Percentiles rank a stretch among this genome's conserved stretches.
These are phyloP conservation scores for Melaleuca quinquenervia DNA, from an alignment of 345 rosid species.

Conservation along the genomic window DNA sequence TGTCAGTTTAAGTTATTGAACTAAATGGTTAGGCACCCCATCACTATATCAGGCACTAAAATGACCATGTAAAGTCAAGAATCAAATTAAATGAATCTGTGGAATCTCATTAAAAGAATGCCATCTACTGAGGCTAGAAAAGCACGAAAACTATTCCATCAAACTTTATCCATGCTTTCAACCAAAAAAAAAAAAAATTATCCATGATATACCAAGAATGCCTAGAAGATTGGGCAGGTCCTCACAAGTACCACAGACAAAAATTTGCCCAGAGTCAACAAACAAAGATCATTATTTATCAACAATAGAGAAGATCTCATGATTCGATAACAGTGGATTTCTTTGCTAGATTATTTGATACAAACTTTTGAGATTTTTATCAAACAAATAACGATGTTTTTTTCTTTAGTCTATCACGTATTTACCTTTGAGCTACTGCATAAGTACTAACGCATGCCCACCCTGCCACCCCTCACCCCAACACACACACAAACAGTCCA, in stretches of 20 bases:
- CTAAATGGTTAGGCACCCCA: not conserved
- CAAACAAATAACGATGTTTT: not conserved
- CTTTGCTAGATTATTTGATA: not conserved
- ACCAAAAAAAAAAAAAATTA: no score
- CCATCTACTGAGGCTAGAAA: not conserved
- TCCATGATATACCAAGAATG: not conserved
- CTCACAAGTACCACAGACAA: not conserved
- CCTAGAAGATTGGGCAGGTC: not conserved
- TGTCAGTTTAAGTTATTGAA: not conserved
- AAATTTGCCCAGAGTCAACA: not conserved
- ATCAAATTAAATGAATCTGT: not conserved
- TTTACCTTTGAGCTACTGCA: not conserved
- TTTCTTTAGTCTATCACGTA: not conserved
- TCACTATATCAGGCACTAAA: not conserved
- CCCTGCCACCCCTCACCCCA: not conserved
- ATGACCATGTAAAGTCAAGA: not conserved
- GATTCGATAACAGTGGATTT: not conserved
- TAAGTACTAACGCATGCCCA: not conserved
- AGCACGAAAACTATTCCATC: not conserved
- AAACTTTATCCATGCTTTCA: not conserved
- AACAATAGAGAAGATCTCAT: not conserved
- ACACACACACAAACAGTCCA: not conserved
- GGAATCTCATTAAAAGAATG: not conserved
- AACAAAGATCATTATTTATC: not conserved
- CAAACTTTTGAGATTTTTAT: not conserved